phyloP scores from a whole-genome alignment of 2,329 filamentous ascomycete species.

The Pezicula neosporulosa region DNA sequence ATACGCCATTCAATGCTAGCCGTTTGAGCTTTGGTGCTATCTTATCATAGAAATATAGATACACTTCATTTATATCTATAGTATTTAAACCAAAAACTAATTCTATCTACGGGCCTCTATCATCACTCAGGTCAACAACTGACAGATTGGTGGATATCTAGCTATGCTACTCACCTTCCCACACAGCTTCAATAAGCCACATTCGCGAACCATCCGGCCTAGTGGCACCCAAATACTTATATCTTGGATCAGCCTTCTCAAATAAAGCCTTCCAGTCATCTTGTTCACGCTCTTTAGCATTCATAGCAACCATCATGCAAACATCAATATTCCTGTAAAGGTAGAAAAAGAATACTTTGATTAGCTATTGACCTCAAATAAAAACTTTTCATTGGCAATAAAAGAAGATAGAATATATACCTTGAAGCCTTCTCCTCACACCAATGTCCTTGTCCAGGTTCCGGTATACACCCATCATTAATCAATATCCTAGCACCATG shows the following conservation, averaged over 20 bases:
- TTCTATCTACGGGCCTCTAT: too few relatives aligned
- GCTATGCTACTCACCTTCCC: neutral
- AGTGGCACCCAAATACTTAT: conserved; percentile 15
- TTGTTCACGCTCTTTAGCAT: conserved; percentile 43
- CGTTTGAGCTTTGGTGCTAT: too few relatives aligned
- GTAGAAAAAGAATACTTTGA: too few relatives aligned
- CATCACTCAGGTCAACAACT: too few relatives aligned
- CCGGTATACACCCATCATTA: conserved; percentile 27
- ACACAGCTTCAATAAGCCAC: conserved; percentile 53
- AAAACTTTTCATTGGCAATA: neutral
- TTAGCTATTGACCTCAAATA: neutral
- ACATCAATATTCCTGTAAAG: conserved; percentile 39
- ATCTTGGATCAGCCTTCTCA: conserved; percentile 41
- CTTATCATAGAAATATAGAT: too few relatives aligned
- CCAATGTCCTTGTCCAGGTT: conserved; percentile 8
- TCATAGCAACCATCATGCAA: conserved; percentile 46
- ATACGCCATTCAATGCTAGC: too few relatives aligned
- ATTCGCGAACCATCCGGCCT: conserved; percentile 38
- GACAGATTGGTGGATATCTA: too few relatives aligned
- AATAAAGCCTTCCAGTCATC: conserved; percentile 45
- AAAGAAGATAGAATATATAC: conserved; percentile 35
- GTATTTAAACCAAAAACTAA: too few relatives aligned
- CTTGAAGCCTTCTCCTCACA: conserved; percentile 35
- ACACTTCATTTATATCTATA: too few relatives aligned
- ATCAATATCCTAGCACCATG: conserved; percentile 33